A percentile compares a stretch with the other conserved stretches of the same genome.
phyloP scores from a whole-genome alignment of 2,329 filamentous ascomycete genomes.

The Dothideomycetidae sp. region DNA sequence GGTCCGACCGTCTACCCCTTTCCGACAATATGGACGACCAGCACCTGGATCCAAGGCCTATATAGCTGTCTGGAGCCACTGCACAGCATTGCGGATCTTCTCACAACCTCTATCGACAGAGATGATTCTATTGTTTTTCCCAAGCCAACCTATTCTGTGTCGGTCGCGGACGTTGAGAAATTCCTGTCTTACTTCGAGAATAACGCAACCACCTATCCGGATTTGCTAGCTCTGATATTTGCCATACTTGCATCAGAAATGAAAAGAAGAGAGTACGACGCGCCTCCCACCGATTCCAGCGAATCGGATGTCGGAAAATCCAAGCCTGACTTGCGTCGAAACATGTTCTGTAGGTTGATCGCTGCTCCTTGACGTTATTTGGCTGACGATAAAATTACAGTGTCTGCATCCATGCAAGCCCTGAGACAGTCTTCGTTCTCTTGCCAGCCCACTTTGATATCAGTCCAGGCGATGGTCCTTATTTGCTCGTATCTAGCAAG shows the following conservation, averaged over 20 bases:
- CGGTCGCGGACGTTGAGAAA: slow-evolving; percentile 29
- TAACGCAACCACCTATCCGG: slow-evolving; percentile 31
- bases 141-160: slow-evolving; percentile 31
- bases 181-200: slow-evolving; percentile 29
- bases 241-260: slow-evolving; percentile 33
- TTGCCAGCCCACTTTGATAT: slow-evolving; percentile 33
- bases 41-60: slow-evolving; percentile 24
- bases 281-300: slow-evolving; percentile 17
- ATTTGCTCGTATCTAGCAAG: slow-evolving; percentile 36
- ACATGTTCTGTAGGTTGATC: slow-evolving; percentile 31
- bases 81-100: slow-evolving; percentile 25
- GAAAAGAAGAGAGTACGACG: slow-evolving; percentile 33
- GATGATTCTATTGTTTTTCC: slow-evolving; percentile 33
- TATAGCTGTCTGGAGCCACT: slow-evolving; percentile 26
- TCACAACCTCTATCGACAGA: slow-evolving; percentile 30
- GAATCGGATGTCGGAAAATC: slow-evolving; percentile 20
- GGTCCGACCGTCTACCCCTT: slow-evolving; percentile 29
- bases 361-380: neutral
- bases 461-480: slow-evolving; percentile 34
- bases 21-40: slow-evolving; percentile 27
- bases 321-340: slow-evolving; percentile 24
- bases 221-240: slow-evolving; percentile 36
- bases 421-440: slow-evolving; percentile 35
- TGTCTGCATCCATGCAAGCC: slow-evolving; percentile 38
- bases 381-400: slow-evolving; percentile 18